Evolutionary conservation across 306 rosid genomes (phyloP).

Genomic region (Macrotyloma uniflorum): DNA sequence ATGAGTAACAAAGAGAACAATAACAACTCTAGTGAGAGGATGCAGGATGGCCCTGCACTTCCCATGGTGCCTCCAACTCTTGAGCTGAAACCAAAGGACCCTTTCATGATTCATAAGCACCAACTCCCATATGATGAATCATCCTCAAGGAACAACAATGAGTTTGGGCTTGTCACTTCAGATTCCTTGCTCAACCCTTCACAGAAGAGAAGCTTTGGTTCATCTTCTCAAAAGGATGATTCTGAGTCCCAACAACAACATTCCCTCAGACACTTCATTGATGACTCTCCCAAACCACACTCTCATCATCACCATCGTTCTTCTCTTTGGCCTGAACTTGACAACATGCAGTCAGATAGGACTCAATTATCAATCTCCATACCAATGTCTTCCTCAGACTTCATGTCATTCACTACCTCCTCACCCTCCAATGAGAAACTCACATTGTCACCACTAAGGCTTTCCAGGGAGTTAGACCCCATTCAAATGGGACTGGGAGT

Average conservation of each 20-base stretch:
- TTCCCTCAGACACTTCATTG: constrained; percentile 74
- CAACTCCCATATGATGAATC: constrained; percentile 58
- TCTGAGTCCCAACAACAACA: constrained; percentile 57
- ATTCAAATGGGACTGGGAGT: constrained; percentile 67
- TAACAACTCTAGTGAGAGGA: constrained; percentile 45
- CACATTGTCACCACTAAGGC: constrained; percentile 69
- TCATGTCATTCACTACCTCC: constrained; percentile 54
- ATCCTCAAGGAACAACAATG: constrained; percentile 52
- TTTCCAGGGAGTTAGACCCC: constrained; percentile 61
- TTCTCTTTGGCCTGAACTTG: constrained; percentile 54
- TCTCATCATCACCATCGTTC: constrained; percentile 39
- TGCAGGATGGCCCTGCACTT: constrained; percentile 53
- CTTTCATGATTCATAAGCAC: constrained; percentile 54
- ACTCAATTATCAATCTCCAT: constrained; percentile 81
- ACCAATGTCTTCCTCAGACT: constrained; percentile 57
- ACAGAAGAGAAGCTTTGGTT: constrained; percentile 53
- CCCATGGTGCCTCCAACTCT: constrained; percentile 63
- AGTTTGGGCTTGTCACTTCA: constrained; percentile 70
- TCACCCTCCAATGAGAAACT: constrained; percentile 60
- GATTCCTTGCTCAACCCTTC: constrained; percentile 77
- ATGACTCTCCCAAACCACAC: constrained; percentile 67
- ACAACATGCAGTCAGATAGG: constrained; percentile 56
- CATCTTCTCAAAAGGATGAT: constrained; percentile 50
- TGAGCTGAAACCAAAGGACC: constrained; percentile 54
- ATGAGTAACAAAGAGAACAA: constrained; percentile 54